Conservation (phyloP, 2,329 filamentous ascomycete genomes). For the Fusarium nanum region DNA sequence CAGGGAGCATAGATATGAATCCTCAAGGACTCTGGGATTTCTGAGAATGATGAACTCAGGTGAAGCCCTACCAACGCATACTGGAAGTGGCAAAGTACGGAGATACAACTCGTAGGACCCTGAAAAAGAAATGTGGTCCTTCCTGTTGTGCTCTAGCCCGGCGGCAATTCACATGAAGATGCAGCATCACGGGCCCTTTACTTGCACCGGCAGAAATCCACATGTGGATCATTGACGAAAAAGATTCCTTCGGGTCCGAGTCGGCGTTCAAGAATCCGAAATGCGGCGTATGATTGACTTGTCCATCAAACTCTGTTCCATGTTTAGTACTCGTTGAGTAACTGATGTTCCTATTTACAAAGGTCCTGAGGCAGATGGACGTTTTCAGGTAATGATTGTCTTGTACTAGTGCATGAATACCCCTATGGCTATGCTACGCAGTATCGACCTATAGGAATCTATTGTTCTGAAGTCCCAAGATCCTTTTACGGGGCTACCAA, state of each 20-base stretch:
- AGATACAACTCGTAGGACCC: background rate
- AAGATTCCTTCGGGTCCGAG: background rate
- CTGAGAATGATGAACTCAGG: background rate
- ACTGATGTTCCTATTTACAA: background rate
- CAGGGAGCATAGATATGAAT: background rate
- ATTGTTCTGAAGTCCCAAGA: background rate
- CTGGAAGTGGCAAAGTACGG: background rate
- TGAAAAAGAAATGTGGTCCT: background rate
- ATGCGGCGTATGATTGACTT: background rate
- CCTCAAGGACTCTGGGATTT: background rate
- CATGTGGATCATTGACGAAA: background rate
- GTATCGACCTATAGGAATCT: background rate
- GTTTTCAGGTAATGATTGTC: background rate
- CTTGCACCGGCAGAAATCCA: no score
- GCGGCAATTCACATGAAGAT: background rate
- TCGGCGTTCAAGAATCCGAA: no score
- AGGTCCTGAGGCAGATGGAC: rapidly evolving
- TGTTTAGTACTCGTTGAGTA: background rate
- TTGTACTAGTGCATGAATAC: background rate
- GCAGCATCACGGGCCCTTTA: background rate
- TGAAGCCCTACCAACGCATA: background rate
- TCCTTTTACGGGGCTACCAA: background rate
- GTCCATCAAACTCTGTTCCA: background rate
- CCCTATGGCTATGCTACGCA: background rate
- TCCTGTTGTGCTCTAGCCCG: background rate